A percentile compares a stretch with the other conserved stretches of the same genome.
Evolutionary conservation across 441 rosid genomes (phyloP).

Genomic region (Metrosideros polymorpha): DNA sequence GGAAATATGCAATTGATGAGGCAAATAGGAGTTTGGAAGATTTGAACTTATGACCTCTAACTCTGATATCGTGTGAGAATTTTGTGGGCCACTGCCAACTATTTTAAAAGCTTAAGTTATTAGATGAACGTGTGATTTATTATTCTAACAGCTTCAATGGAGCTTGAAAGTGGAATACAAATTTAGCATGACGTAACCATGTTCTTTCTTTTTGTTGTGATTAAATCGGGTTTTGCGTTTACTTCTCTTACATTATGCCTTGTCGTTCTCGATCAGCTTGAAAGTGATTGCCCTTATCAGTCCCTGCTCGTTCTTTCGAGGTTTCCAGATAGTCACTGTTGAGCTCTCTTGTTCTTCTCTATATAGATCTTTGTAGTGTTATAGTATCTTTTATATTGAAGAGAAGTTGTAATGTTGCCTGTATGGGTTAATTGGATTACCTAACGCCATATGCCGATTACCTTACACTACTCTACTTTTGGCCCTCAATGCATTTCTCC

Average conservation of each 20-base stretch:
- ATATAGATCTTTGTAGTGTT: background rate
- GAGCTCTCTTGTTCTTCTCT: background rate
- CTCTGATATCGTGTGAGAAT: too few relatives aligned
- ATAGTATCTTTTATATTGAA: background rate
- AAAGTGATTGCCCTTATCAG: background rate
- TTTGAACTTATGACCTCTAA: too few relatives aligned
- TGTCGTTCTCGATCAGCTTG: background rate
- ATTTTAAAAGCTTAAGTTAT: too few relatives aligned
- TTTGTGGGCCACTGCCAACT: too few relatives aligned
- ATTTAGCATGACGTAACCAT: background rate
- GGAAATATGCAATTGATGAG: too few relatives aligned
- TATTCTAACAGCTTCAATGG: too few relatives aligned
- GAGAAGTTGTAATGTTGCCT: background rate
- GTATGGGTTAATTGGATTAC: background rate
- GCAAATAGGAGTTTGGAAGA: too few relatives aligned
- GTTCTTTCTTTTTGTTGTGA: background rate
- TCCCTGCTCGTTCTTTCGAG: background rate
- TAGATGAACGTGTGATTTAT: too few relatives aligned
- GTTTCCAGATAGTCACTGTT: background rate
- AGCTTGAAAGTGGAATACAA: background rate
- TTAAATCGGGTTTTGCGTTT: background rate
- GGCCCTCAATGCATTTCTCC: background rate
- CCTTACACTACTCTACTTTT: background rate
- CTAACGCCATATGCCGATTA: background rate
- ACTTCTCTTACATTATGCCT: background rate